Base-by-base conservation (phyloP, 2,329 filamentous ascomycete species). In the Coleophoma cylindrospora region DNA sequence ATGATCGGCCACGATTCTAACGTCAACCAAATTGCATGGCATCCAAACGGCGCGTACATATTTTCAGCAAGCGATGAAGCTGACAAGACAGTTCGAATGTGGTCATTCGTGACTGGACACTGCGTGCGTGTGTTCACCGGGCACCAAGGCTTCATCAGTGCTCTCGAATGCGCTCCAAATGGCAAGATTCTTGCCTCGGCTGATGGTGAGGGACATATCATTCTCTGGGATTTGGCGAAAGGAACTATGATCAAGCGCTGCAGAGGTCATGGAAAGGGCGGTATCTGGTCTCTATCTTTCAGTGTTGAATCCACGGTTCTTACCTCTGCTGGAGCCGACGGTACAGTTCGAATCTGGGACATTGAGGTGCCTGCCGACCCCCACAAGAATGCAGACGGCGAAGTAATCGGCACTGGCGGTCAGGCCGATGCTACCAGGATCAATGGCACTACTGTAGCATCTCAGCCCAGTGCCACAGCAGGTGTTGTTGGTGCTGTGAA, bases 51-150 rank as follows among this genome's bases (percentile, higher is more conserved):
- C 15, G 83, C 87, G 6, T 99, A 97, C 61, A 75, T 96, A 41
- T 96, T 99, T 68, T 96, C 94, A 0, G 91, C 88, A 3, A 95
- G 90, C 12, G 88, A 88, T 57, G 91, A 84, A 63, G 80, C 76
- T 7, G 83, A 99, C 68, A 92, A 92, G 68, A 94, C 91, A 0
- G 89, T 97, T 34, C 86, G 94, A 32, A 97, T 99, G 92, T 99
- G 94, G 94, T 86, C 91, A 10, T 81, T 96, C n/a, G 80, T 83
- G 11, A 92, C 87, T 9, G 94, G 94, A 27, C 84, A 86, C 54
- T 90, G 91, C 34, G 89, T 96, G 5, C 87, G 94, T 22, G 83
- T 97, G 62, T 96, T 97, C 65, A 91, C 89, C 0, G 94, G 94
- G 1, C 94, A 99, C 64, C 87, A 83, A 0, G 90, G 94, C 45